These are phyloP conservation scores for Immersiporthe knoxdaviesiana DNA, from an alignment of 2,329 filamentous ascomycete species.

Conservation along the genomic window DNA sequence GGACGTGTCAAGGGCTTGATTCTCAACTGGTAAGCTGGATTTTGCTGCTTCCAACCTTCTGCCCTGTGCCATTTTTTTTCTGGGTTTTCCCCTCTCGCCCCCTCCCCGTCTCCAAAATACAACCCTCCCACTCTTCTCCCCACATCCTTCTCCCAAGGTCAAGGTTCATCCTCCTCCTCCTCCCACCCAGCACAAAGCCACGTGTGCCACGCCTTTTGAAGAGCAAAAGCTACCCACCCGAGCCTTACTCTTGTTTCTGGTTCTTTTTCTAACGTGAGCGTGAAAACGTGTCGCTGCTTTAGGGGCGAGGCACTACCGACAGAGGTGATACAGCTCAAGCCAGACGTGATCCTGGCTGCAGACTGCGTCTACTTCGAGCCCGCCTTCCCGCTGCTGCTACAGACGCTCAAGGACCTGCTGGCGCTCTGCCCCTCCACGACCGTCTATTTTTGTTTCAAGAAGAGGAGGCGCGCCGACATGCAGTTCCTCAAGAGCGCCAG, in stretches of 20 bases:
- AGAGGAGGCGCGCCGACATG: slow-evolving; percentile 78
- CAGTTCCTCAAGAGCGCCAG: slow-evolving; percentile 73
- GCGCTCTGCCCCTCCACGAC: slow-evolving; percentile 68
- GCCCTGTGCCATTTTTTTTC: not conserved
- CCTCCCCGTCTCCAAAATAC: slow-evolving; percentile 2
- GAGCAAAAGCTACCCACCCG: not conserved
- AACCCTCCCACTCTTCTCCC: slow-evolving; percentile 38
- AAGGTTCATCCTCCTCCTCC: slow-evolving; percentile 41
- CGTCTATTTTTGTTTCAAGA: slow-evolving; percentile 91
- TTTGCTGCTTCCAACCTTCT: slow-evolving; percentile 30
- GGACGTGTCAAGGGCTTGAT: slow-evolving; percentile 67
- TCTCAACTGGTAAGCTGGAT: slow-evolving; percentile 84
- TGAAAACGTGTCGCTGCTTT: not conserved
- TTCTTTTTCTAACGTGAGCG: slow-evolving; percentile 4
- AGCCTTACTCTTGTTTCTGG: slow-evolving; percentile 3
- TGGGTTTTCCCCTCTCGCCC: not conserved
- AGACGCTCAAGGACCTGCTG: slow-evolving; percentile 76
- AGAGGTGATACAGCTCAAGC: slow-evolving; percentile 58
- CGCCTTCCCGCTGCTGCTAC: slow-evolving; percentile 83
- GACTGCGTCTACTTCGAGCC: slow-evolving; percentile 98
- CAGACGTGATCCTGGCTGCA: slow-evolving; percentile 86
- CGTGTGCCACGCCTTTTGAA: not conserved
- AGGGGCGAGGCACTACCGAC: slow-evolving; percentile 65
- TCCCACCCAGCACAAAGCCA: not conserved
- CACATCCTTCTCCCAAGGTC: not conserved